Conservation (phyloP, 768 basidiomycete species). For the Steccherinum ochraceum region DNA sequence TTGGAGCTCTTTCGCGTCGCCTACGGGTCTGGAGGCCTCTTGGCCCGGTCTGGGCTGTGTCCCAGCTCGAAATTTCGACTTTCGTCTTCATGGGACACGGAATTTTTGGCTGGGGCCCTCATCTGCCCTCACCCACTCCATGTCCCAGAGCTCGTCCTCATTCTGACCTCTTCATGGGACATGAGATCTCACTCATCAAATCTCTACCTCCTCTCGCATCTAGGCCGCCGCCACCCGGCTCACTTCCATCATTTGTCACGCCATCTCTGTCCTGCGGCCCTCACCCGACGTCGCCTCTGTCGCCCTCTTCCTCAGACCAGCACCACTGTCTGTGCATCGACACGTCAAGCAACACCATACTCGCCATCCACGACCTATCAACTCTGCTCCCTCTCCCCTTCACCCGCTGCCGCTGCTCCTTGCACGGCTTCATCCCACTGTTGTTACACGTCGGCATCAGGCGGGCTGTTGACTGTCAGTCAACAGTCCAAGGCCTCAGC, state of each 20-base stretch:
- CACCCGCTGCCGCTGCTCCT: too few relatives aligned
- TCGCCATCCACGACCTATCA: too few relatives aligned
- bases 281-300: too few relatives aligned
- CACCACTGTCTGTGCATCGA: too few relatives aligned
- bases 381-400: too few relatives aligned
- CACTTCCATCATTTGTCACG: background rate
- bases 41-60: background rate
- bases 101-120: background rate
- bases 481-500: too few relatives aligned
- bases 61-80: background rate
- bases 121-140: background rate
- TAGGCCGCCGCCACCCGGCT: background rate
- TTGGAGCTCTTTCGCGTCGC: background rate
- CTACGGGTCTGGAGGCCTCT: background rate
- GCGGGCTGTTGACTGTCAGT: too few relatives aligned
- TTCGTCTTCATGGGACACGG: background rate
- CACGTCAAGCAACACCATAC: too few relatives aligned
- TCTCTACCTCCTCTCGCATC: background rate
- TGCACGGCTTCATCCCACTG: too few relatives aligned
- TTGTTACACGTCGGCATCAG: too few relatives aligned
- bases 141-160: background rate
- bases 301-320: too few relatives aligned
- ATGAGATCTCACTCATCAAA: background rate
- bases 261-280: background rate
- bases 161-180: slow-evolving; percentile 1